Conservation (phyloP, 2,329 filamentous ascomycete genomes). For the Nemania abortiva region DNA sequence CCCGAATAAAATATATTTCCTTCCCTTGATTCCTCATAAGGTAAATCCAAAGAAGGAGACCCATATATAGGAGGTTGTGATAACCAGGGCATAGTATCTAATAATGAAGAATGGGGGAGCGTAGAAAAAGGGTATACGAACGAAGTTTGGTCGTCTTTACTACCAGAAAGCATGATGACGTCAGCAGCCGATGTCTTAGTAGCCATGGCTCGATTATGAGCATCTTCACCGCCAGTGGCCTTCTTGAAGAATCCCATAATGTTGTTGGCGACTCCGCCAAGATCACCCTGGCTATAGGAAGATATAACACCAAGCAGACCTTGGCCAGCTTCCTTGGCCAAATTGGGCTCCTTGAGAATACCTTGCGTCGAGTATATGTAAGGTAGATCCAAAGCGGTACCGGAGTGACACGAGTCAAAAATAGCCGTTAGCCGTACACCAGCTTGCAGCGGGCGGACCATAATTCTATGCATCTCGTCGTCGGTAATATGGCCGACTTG, state of each 20-base stretch:
- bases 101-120: slow-evolving; percentile 27
- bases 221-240: slow-evolving; percentile 79
- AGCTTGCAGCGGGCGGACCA: slow-evolving; percentile 80
- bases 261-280: slow-evolving; percentile 82
- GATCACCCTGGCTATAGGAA: slow-evolving; percentile 85
- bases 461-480: slow-evolving; percentile 81
- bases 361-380: slow-evolving; percentile 86
- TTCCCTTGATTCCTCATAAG: slow-evolving; percentile 29
- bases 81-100: slow-evolving; percentile 20
- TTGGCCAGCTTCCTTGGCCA: slow-evolving; percentile 82
- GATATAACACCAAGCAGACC: slow-evolving; percentile 79
- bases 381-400: slow-evolving; percentile 80
- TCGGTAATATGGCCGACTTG: slow-evolving; percentile 79
- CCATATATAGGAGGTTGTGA: slow-evolving; percentile 28
- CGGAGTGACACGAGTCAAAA: slow-evolving; percentile 85
- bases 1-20: slow-evolving; percentile 15
- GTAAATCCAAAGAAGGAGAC: slow-evolving; percentile 19
- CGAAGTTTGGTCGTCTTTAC: slow-evolving; percentile 95
- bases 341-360: slow-evolving; percentile 82
- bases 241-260: slow-evolving; percentile 91
- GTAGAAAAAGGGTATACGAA: slow-evolving; percentile 60
- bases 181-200: slow-evolving; percentile 96
- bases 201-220: slow-evolving; percentile 81
- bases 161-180: slow-evolving; percentile 97
- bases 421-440: slow-evolving; percentile 89